These are phyloP conservation scores for Cercospora sp. DNA, from an alignment of 2,329 filamentous ascomycete genomes.

Conservation along the genomic window DNA sequence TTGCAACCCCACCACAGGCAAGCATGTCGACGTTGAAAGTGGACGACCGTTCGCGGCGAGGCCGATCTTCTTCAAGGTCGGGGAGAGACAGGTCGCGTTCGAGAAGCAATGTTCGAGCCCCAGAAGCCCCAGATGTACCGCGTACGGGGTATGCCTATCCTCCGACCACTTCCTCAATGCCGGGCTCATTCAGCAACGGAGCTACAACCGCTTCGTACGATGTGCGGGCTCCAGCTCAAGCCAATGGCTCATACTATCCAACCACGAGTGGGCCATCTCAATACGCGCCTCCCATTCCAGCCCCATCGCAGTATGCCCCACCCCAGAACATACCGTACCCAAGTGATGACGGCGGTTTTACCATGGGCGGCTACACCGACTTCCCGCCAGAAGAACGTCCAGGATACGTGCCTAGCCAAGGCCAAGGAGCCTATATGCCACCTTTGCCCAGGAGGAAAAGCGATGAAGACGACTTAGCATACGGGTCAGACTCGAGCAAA, in stretches of 20 bases:
- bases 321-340: conserved; percentile 32
- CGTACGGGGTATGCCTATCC: conserved; percentile 28
- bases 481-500: conserved; percentile 30
- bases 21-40: conserved; percentile 39
- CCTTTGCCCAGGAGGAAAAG: conserved; percentile 14
- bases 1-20: conserved; percentile 2
- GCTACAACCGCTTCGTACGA: conserved; percentile 42
- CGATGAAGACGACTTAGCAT: conserved; percentile 39
- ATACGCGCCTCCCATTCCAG: conserved; percentile 22
- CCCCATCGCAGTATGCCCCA: conserved; percentile 6
- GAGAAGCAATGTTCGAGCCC: conserved; percentile 43
- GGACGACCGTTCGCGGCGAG: conserved; percentile 45
- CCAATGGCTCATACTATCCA: conserved; percentile 10
- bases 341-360: conserved; percentile 38
- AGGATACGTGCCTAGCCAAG: conserved; percentile 35
- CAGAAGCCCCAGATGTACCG: conserved; percentile 35
- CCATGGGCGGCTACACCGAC: conserved; percentile 49
- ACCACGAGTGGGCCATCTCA: conserved; percentile 15
- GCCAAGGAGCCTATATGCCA: conserved; percentile 25
- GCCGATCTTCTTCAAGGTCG: conserved; percentile 47
- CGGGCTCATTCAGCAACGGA: conserved; percentile 28
- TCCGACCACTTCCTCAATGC: conserved; percentile 24
- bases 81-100: conserved; percentile 41
- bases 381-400: conserved; percentile 48
- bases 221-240: conserved; percentile 41